Base-by-base conservation (phyloP, 108 stramenopile genomes). In the Cyclotella choctawhatcheeana region DNA sequence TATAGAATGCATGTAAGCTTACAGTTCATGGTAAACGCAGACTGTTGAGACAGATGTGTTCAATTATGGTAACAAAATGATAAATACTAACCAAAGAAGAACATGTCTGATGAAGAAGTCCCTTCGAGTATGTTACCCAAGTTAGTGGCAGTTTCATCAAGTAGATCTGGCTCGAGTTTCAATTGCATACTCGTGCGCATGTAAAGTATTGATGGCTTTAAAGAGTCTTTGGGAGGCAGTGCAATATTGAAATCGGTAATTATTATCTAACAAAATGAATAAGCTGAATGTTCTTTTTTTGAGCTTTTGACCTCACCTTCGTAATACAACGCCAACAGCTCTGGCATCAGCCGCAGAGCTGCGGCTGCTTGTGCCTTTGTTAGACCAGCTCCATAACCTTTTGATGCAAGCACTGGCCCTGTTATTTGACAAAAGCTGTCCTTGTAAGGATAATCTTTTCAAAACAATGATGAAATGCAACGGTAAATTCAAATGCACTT, bases 301-400 rank as follows among this genome's bases (percentile, higher is more conserved):
- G n/a, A 24, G 21, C 1, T 52, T 4, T 22, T 22, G 1, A 52
- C 17, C 29, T 81, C 55, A 40, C 80, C 73, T 34, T 73, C 81
- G 24, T 79, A 82, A 43, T 79, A 71, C 14, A 80, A 20, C 0
- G 76, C 53, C 67, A 87, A 54, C 34, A 87, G 53, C 54, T 84
- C 79, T 5, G 79, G 81, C 66, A 87, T 76, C n/a, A 82, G 44
- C 17, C 69, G 47, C 1, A 87, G 33, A 1, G 84, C 77, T 31
- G 53, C 20, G 12, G 58, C 58, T 25, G 81, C 67, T 45, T 87
- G 86, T 8, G 40, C 34, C 16, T 69, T 29, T 2, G 86, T 71
- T n/a, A 84, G 70, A 20, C 82, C 84, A 0, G 73, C 82, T 18
- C 86, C 86, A 60, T 80, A 83, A 16, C 86, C 86, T 21, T 80